Evolutionary conservation across 805 yeast genomes (phyloP).

Genomic region (Starmerella scarabaei): DNA sequence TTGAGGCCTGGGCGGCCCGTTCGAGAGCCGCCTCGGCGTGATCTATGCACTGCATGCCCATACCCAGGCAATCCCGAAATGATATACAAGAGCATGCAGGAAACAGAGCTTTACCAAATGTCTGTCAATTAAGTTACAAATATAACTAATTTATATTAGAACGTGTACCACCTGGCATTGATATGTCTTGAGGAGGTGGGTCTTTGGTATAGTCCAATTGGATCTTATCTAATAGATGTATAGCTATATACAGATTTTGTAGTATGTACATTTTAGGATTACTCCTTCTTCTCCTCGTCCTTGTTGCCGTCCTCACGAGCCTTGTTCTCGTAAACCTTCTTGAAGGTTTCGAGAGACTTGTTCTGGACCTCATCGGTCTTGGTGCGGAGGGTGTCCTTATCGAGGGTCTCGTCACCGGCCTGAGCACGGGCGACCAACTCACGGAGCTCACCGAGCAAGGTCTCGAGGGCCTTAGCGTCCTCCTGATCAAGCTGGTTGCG

Average conservation of each 20-base stretch:
- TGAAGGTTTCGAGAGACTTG: conserved; percentile 69
- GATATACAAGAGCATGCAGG: not conserved
- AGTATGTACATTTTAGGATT: not conserved
- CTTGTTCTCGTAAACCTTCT: conserved; percentile 49
- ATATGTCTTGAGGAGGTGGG: no score
- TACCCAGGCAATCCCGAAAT: no score
- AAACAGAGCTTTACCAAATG: no score
- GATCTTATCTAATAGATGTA: no score
- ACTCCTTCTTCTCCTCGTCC: conserved; percentile 23
- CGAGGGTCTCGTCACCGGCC: conserved; percentile 45
- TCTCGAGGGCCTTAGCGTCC: conserved; percentile 43
- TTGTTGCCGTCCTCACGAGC: conserved; percentile 23
- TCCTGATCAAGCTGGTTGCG: conserved; percentile 48
- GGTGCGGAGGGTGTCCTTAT: conserved; percentile 51
- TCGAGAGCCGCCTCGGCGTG: conserved; percentile 2
- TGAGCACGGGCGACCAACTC: conserved; percentile 63
- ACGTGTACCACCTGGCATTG: no score
- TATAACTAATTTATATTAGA: no score
- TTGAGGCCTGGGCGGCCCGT: not conserved
- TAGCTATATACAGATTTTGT: no score
- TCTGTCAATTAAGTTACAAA: no score
- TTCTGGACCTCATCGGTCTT: conserved; percentile 76
- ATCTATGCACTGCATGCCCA: not conserved
- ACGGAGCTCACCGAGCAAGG: conserved; percentile 49
- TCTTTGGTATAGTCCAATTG: no score